These are phyloP conservation scores for Trichosporon sp. DNA, from an alignment of 1,284 basidiomycete species.

Conservation along the genomic window DNA sequence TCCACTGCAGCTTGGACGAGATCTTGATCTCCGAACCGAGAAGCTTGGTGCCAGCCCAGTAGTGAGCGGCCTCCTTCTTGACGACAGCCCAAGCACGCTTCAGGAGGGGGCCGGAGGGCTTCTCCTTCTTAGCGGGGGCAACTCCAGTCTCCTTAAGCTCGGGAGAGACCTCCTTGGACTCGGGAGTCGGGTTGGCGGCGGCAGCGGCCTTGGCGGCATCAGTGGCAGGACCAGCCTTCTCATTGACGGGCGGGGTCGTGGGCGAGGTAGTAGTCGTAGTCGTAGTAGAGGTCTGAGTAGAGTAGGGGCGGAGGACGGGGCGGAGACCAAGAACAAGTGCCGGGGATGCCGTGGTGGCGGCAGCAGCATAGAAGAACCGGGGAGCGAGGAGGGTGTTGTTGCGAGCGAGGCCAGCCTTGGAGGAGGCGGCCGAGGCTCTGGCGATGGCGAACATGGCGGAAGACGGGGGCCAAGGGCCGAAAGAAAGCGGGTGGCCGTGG, in stretches of 20 bases:
- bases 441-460: slow-evolving; percentile 1
- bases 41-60: slow-evolving; percentile 95
- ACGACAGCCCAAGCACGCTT: slow-evolving; percentile 71
- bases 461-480: slow-evolving; percentile 1
- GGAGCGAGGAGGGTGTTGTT: background rate
- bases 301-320: slow-evolving; percentile 15
- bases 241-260: slow-evolving; percentile 11
- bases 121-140: slow-evolving; percentile 59
- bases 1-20: slow-evolving; percentile 79
- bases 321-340: slow-evolving; percentile 2
- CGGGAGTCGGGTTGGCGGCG: slow-evolving; percentile 7
- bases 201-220: slow-evolving; percentile 21
- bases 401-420: background rate
- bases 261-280: slow-evolving; percentile 12
- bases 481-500: slow-evolving; percentile 4
- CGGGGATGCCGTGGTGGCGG: background rate
- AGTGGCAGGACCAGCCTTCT: slow-evolving; percentile 17
- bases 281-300: slow-evolving; percentile 23
- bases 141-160: slow-evolving; percentile 18
- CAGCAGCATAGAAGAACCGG: slow-evolving; percentile 4
- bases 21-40: slow-evolving; percentile 93
- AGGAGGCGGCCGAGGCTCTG: slow-evolving; percentile 1
- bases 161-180: slow-evolving; percentile 3
- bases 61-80: slow-evolving; percentile 93
- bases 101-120: slow-evolving; percentile 36